Conservation (phyloP, 2,329 filamentous ascomycete species). For the Paramyrothecium sp. region DNA sequence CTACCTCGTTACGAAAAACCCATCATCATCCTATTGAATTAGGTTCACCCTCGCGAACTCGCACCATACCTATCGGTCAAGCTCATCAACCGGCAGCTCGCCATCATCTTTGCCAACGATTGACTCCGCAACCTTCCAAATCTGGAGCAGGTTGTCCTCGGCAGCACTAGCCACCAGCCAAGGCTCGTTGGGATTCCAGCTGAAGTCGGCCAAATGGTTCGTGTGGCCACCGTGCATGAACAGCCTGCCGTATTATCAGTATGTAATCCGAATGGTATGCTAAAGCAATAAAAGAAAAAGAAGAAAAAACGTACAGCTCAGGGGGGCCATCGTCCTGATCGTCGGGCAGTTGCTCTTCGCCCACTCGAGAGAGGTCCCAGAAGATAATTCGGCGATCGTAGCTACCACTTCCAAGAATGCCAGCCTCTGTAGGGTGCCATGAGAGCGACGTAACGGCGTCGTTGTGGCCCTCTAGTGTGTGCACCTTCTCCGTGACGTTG, state of each 20-base stretch:
- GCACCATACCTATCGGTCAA: slow-evolving; percentile 58
- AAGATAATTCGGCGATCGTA: slow-evolving; percentile 94
- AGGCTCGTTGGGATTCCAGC: slow-evolving; percentile 94
- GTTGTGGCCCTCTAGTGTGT: slow-evolving; percentile 83
- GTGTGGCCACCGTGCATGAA: slow-evolving; percentile 99
- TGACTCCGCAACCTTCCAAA: slow-evolving; percentile 84
- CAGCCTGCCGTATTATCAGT: slow-evolving; percentile 49
- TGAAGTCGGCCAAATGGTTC: slow-evolving; percentile 94
- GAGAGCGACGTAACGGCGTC: slow-evolving; percentile 89
- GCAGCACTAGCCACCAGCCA: slow-evolving; percentile 96
- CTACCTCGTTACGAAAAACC: not conserved
- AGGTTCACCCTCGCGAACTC: slow-evolving; percentile 27
- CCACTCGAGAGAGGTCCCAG: slow-evolving; percentile 91
- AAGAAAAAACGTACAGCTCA: slow-evolving; percentile 69
- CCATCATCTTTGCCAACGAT: slow-evolving; percentile 77
- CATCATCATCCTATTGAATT: slow-evolving; percentile 27
- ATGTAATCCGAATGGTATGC: slow-evolving; percentile 9
- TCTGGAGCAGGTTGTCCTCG: slow-evolving; percentile 94
- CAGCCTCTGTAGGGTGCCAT: slow-evolving; percentile 91
- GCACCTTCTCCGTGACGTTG: slow-evolving; percentile 85
- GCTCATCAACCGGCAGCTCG: slow-evolving; percentile 73
- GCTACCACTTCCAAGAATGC: slow-evolving; percentile 85
- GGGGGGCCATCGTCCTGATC: slow-evolving; percentile 94
- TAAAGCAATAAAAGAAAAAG: not conserved
- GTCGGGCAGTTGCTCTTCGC: slow-evolving; percentile 92